A percentile compares a stretch with the other conserved stretches of the same genome.
Conservation (phyloP, 805 yeast genomes). For the Saccharomycopsis olivae region DNA sequence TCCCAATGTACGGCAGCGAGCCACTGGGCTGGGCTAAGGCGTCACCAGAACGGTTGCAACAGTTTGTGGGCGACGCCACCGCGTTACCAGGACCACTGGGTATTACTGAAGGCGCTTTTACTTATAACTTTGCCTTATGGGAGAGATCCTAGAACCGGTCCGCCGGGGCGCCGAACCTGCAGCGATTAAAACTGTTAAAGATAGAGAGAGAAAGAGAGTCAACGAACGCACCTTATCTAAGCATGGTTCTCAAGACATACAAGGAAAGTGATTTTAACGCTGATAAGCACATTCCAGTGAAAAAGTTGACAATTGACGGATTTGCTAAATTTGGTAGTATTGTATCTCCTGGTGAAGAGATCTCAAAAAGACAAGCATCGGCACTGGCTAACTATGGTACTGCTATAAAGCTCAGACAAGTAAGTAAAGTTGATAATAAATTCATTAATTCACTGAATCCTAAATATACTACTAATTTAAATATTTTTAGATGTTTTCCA, state of each 20-base stretch:
- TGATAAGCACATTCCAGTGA: conserved; percentile 6
- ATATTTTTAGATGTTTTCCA: conserved; percentile 72
- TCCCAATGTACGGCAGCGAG: not conserved
- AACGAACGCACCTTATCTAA: too few species aligned
- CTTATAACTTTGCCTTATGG: conserved; percentile 56
- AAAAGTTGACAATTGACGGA: conserved; percentile 7
- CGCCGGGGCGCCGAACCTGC: too few species aligned
- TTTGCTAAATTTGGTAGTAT: conserved; percentile 17
- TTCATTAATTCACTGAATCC: conserved; percentile 32
- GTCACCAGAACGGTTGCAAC: conserved; percentile 22
- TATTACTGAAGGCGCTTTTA: conserved; percentile 37
- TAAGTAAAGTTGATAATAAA: conserved; percentile 53
- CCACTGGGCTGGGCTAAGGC: conserved; percentile 23
- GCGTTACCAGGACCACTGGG: conserved; percentile 19
- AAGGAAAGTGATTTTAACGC: not conserved
- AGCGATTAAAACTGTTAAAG: too few species aligned
- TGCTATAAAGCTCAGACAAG: conserved; percentile 65
- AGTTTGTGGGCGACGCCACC: conserved; percentile 27
- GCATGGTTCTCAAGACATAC: conserved; percentile 13
- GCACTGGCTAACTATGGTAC: conserved; percentile 85
- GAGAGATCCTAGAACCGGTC: too few species aligned
- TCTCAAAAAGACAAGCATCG: not conserved
- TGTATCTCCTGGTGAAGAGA: conserved; percentile 17
- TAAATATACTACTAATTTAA: conserved; percentile 55
- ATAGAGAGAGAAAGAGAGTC: too few species aligned